These are phyloP conservation scores for Exserohilum turcica DNA, from an alignment of 2,329 filamentous ascomycete species.

Conservation along the genomic window DNA sequence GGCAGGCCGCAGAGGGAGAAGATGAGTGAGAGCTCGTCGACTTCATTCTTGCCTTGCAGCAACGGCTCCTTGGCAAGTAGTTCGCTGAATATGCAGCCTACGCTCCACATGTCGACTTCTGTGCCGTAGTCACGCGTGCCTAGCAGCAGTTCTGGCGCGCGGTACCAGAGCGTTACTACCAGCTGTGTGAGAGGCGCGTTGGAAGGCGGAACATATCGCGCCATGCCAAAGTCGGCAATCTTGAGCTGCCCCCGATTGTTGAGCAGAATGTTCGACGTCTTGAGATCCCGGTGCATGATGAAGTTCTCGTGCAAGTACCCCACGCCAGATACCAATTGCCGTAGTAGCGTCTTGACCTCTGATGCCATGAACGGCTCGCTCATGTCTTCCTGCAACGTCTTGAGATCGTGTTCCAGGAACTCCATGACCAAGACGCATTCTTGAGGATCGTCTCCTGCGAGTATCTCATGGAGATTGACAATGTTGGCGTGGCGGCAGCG, in stretches of 20 bases:
- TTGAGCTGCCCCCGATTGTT: slow-evolving; percentile 95
- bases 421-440: slow-evolving; percentile 94
- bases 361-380: slow-evolving; percentile 89
- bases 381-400: slow-evolving; percentile 92
- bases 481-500: slow-evolving; percentile 82
- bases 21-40: slow-evolving; percentile 79
- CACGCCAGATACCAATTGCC: slow-evolving; percentile 80
- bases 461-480: slow-evolving; percentile 80
- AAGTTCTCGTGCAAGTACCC: slow-evolving; percentile 85
- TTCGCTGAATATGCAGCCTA: slow-evolving; percentile 95
- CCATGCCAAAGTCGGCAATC: slow-evolving; percentile 98
- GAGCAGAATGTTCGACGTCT: slow-evolving; percentile 69
- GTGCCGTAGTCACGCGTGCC: slow-evolving; percentile 76
- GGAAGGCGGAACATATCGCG: slow-evolving; percentile 72
- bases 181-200: slow-evolving; percentile 84
- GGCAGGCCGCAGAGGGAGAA: slow-evolving; percentile 90
- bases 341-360: slow-evolving; percentile 87
- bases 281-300: slow-evolving; percentile 67
- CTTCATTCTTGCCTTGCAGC: slow-evolving; percentile 88
- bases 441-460: slow-evolving; percentile 69
- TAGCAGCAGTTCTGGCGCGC: slow-evolving; percentile 85
- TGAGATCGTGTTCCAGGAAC: slow-evolving; percentile 96
- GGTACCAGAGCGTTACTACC: slow-evolving; percentile 97
- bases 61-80: slow-evolving; percentile 81
- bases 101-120: slow-evolving; percentile 91